These are phyloP conservation scores for Zygotorulaspora chibaensis DNA, from an alignment of 805 yeast species.

Conservation along the genomic window DNA sequence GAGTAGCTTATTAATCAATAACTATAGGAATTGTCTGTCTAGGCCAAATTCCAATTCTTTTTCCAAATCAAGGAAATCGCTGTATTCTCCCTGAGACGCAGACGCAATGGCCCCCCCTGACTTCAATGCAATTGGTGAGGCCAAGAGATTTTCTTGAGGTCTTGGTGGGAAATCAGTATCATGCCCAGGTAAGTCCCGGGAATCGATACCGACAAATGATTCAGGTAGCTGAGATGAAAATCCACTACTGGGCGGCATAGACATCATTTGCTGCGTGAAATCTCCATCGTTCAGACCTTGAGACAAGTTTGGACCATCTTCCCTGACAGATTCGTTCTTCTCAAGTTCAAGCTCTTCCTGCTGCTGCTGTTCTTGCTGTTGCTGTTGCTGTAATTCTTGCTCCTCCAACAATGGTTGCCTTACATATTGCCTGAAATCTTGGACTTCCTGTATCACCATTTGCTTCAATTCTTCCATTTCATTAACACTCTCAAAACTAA, in stretches of 20 bases:
- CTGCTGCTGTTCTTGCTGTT: slow-evolving; percentile 28
- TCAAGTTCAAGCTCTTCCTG: slow-evolving; percentile 21
- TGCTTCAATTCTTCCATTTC: slow-evolving; percentile 71
- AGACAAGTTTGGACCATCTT: slow-evolving; percentile 26
- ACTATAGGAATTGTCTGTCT: slow-evolving; percentile 43
- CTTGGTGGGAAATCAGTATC: slow-evolving; percentile 53
- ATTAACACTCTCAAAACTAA: slow-evolving; percentile 78
- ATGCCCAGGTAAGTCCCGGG: slow-evolving; percentile 37
- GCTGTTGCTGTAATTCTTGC: slow-evolving; percentile 34
- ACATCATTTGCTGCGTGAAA: slow-evolving; percentile 19
- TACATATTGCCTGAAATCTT: slow-evolving; percentile 71
- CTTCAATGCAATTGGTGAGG: slow-evolving; percentile 20
- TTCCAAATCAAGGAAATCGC: slow-evolving; percentile 47
- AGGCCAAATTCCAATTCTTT: slow-evolving; percentile 65
- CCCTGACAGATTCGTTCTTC: slow-evolving; percentile 25
- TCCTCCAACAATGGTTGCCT: slow-evolving; percentile 67
- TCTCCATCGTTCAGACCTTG: slow-evolving; percentile 13
- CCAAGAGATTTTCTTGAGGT: slow-evolving; percentile 49
- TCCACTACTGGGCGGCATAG: slow-evolving; percentile 21
- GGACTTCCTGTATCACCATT: slow-evolving; percentile 78
- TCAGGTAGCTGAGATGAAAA: slow-evolving; percentile 26
- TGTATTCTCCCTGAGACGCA: slow-evolving; percentile 23
- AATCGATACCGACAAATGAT: slow-evolving; percentile 45
- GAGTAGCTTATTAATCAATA: neutral
- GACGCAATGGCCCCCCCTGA: slow-evolving; percentile 7